Percentiles rank a stretch among this genome's conserved stretches.
Conservation (phyloP, 2,329 filamentous ascomycete species). For the Hyphodiscus sp. region DNA sequence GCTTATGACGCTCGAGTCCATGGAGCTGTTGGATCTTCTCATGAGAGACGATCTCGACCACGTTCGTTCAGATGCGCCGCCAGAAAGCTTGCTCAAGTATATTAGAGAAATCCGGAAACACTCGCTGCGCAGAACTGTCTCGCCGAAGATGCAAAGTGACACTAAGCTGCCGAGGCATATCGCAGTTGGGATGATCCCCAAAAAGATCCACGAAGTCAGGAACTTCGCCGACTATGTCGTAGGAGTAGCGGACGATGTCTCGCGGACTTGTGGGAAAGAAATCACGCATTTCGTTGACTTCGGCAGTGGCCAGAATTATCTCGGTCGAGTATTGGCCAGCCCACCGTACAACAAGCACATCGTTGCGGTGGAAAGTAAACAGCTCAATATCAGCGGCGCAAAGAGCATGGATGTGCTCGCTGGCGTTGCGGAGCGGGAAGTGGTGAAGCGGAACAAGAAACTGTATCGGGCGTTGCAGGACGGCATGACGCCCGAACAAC, state of each 20-base stretch:
- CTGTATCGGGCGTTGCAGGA: conserved; percentile 44
- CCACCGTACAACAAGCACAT: conserved; percentile 81
- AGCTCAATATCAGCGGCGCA: conserved; percentile 80
- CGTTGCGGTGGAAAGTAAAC: conserved; percentile 82
- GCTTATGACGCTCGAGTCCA: conserved; percentile 63
- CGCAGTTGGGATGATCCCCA: conserved; percentile 87
- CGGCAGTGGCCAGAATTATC: conserved; percentile 93
- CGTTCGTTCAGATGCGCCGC: conserved; percentile 17
- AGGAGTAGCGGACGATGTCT: conserved; percentile 50
- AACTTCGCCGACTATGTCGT: conserved; percentile 86
- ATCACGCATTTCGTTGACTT: conserved; percentile 93
- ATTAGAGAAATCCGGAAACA: conserved; percentile 64
- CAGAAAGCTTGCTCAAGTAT: conserved; percentile 59
- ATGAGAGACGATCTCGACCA: conserved; percentile 65
- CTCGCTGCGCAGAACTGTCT: conserved; percentile 58
- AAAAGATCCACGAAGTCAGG: conserved; percentile 90
- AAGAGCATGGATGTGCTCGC: conserved; percentile 76
- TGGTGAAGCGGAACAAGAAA: conserved; percentile 79
- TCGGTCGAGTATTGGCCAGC: conserved; percentile 80
- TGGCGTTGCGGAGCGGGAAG: conserved; percentile 60
- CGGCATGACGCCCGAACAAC: conserved; percentile 33
- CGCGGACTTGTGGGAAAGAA: conserved; percentile 45
- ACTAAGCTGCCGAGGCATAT: conserved; percentile 62
- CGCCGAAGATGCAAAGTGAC: conserved; percentile 34
- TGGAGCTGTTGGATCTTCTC: conserved; percentile 72